These are phyloP conservation scores for Colletotrichum theobromicola DNA, from an alignment of 2,329 filamentous ascomycete species.

Conservation along the genomic window DNA sequence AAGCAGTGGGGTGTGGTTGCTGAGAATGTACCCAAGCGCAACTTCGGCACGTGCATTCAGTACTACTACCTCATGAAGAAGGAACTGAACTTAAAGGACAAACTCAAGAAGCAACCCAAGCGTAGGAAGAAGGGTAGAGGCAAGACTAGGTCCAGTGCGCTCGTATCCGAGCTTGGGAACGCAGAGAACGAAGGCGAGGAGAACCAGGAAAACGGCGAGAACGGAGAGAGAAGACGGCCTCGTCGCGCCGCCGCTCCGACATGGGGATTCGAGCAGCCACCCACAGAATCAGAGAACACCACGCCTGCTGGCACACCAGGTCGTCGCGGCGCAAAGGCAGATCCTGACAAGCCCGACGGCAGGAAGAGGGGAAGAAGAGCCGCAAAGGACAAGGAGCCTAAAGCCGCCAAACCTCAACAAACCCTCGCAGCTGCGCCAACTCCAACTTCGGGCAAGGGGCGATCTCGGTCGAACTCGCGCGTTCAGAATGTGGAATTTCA, in stretches of 20 bases:
- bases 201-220: constrained; percentile 60
- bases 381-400: constrained; percentile 47
- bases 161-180: constrained; percentile 70
- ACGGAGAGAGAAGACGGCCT: constrained; percentile 65
- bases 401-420: constrained; percentile 38
- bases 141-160: constrained; percentile 66
- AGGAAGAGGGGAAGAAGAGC: constrained; percentile 45
- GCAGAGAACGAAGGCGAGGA: constrained; percentile 63
- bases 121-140: constrained; percentile 54
- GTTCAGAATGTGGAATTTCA: constrained; percentile 48
- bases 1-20: constrained; percentile 86
- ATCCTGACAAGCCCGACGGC: constrained; percentile 45
- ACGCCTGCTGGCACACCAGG: constrained; percentile 64
- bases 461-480: constrained; percentile 61
- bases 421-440: constrained; percentile 52
- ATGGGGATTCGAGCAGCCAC: constrained; percentile 67
- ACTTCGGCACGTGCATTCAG: constrained; percentile 82
- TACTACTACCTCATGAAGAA: constrained; percentile 86
- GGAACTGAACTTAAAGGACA: constrained; percentile 77
- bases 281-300: constrained; percentile 64
- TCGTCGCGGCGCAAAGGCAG: constrained; percentile 54
- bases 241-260: constrained; percentile 73
- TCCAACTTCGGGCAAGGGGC: constrained; percentile 45
- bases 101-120: constrained; percentile 69
- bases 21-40: constrained; percentile 67